Percentiles rank a stretch among this genome's conserved stretches.
These are phyloP conservation scores for Penicillium flavigenum DNA, from an alignment of 495 filamentous ascomycete species.

Conservation along the genomic window DNA sequence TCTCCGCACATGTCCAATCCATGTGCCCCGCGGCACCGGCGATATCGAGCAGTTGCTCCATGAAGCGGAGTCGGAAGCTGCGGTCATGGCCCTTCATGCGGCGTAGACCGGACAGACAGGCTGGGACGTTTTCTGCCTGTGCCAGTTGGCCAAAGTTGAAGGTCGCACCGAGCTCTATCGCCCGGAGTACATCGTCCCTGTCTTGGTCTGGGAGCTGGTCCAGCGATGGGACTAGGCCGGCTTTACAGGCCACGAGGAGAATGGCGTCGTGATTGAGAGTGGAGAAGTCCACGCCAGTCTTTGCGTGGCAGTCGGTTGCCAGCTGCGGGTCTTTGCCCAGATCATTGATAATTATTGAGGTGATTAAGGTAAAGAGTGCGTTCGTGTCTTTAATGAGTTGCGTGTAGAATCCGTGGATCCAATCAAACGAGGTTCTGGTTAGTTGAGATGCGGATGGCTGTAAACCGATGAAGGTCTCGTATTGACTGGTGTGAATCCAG, in stretches of 20 bases:
- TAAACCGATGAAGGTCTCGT: conserved; percentile 17
- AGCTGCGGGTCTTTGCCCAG: conserved; percentile 41
- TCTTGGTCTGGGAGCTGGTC: conserved; percentile 23
- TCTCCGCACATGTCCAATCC: conserved; percentile 37
- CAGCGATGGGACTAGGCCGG: conserved; percentile 28
- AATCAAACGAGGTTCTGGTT: conserved; percentile 24
- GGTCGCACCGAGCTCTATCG: conserved; percentile 44
- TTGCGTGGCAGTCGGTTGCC: conserved; percentile 22
- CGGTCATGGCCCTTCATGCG: conserved; percentile 25
- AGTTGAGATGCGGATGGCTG: conserved; percentile 12
- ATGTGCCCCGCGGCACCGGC: conserved; percentile 40
- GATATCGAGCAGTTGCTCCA: conserved; percentile 40
- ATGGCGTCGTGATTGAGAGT: conserved; percentile 38
- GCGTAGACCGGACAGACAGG: conserved; percentile 24
- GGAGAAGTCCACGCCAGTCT: conserved; percentile 29
- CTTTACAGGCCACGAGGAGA: conserved; percentile 32
- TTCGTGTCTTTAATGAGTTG: conserved; percentile 16
- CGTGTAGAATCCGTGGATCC: conserved; percentile 19
- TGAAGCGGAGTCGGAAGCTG: conserved; percentile 37
- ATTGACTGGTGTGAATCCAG: conserved; percentile 20
- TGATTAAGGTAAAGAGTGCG: conserved; percentile 35
- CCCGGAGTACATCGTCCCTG: conserved; percentile 35
- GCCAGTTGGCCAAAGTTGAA: conserved; percentile 46
- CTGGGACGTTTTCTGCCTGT: conserved; percentile 41
- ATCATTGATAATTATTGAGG: conserved; percentile 40